Evolutionary conservation across 23 red algal species (phyloP), one percentile per base, ranked within the genome.

Genomic region (Gracilaria caudata): DNA sequence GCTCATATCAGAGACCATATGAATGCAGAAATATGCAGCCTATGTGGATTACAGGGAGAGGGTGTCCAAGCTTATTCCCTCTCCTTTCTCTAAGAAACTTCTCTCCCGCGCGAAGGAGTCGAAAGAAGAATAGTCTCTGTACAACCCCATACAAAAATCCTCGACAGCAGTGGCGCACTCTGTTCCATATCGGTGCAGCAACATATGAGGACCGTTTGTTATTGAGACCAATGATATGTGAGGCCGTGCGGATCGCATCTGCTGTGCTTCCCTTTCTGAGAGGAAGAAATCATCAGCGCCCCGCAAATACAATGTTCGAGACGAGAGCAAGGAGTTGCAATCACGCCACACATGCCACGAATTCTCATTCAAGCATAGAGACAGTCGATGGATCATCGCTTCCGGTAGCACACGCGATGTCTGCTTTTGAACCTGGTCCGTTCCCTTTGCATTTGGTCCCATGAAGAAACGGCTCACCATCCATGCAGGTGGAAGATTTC

Each of bases 21-120:
- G 59, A n/a, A 64, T 35, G 11, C 32, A 45, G 8, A 92, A 92
- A 37, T 92, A 92, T 56, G 61, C 88, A 20, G 14, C 29, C 4
- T 92, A 92, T 40, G 58, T 2, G 6, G 61, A 92, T 75, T 92
- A 92, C 40, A 55, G 78, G 20, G 70, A 77, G 35, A 49, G 85
- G 36, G 74, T 79, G 23, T 79, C 71, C 13, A 61, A 72, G 55
- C 72, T 89, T 28, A 65, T 75, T 40, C 74, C 74, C 3, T 79
- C 72, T 49, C 85, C 85, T 0, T 79, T 89, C 45, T 79, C 85
- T 23, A 16, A 51, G 54, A 28, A 46, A 35, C 20, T 17, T 21
- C 32, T 25, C 2, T 51, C 51, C 28, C 19, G 14, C 0, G 77
- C 21, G 35, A 80, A 57, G 36, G 56, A 24, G 1, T 80, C 77